Percentiles rank a stretch among this genome's conserved stretches.
Evolutionary conservation across 1,139 yeast genomes (phyloP).

Genomic region (Hansenula lynferdii): DNA sequence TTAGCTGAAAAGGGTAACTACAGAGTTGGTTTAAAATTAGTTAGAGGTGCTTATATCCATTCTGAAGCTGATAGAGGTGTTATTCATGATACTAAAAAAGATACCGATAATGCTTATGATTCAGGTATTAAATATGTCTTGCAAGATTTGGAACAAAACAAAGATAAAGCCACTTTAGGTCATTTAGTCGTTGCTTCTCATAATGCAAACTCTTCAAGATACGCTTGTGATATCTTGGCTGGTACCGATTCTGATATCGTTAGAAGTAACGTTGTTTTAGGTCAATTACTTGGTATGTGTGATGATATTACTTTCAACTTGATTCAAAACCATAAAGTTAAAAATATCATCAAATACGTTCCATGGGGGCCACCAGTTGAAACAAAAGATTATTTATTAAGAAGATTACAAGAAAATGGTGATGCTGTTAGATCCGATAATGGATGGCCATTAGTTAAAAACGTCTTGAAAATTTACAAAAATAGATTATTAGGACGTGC

Average conservation of each 20-base stretch:
- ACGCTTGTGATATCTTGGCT: conserved; percentile 56
- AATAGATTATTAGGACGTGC: conserved; percentile 32
- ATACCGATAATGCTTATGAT: conserved; percentile 75
- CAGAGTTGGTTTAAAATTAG: conserved; percentile 83
- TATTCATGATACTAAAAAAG: conserved; percentile 71
- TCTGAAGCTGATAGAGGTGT: conserved; percentile 73
- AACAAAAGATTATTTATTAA: conserved; percentile 82
- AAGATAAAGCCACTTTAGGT: conserved; percentile 56
- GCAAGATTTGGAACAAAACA: conserved; percentile 43
- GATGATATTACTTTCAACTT: conserved; percentile 81
- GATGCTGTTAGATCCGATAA: conserved; percentile 90
- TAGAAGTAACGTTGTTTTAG: conserved; percentile 70
- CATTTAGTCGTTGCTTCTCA: conserved; percentile 93
- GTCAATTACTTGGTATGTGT: conserved; percentile 95
- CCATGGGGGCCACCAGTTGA: conserved; percentile 98
- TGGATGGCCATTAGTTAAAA: conserved; percentile 71
- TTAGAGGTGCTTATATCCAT: conserved; percentile 97
- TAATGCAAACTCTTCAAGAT: conserved; percentile 71
- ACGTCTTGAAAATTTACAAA: conserved; percentile 41
- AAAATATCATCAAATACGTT: conserved; percentile 85
- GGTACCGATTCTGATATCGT: conserved; percentile 28
- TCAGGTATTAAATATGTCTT: conserved; percentile 63
- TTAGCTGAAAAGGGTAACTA: conserved; percentile 62
- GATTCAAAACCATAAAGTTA: conserved; percentile 56
- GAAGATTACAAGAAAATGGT: conserved; percentile 95